phyloP scores from a whole-genome alignment of 768 basidiomycete species.

The Phaeotremella skinneri region DNA sequence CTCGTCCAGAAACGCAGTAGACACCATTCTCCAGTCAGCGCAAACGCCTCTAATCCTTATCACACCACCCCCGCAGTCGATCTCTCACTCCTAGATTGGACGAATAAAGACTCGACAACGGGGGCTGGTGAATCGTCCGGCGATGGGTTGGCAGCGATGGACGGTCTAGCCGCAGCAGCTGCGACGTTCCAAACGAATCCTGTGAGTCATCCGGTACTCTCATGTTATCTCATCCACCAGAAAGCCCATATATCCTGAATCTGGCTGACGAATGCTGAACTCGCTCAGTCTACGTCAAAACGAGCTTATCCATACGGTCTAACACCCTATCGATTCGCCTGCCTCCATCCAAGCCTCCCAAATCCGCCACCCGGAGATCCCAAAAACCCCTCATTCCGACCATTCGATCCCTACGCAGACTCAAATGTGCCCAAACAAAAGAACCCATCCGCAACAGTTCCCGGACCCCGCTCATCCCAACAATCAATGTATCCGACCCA shows the following conservation, averaged over 20 bases:
- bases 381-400: conserved; percentile 27
- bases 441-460: no score
- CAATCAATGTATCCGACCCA: background rate
- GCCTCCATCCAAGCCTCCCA: conserved; percentile 25
- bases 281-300: background rate
- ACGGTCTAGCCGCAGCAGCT: conserved; percentile 15
- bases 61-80: background rate
- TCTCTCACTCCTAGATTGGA: background rate
- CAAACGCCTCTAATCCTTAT: background rate
- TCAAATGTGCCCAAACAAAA: no score
- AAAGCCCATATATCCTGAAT: background rate
- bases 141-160: conserved; percentile 8
- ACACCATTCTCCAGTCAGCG: conserved; percentile 1
- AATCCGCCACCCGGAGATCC: conserved; percentile 40
- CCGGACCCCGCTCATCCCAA: no score
- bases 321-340: conserved; percentile 44
- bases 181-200: background rate
- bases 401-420: conserved; percentile 29
- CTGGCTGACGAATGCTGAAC: conserved; percentile 6
- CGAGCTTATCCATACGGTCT: conserved; percentile 32
- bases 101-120: background rate
- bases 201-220: conserved; percentile 1
- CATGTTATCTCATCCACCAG: background rate
- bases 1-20: background rate
- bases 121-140: background rate